A percentile compares a stretch with the other conserved stretches of the same genome.
phyloP scores from a whole-genome alignment of 2,329 filamentous ascomycete species.

The Pseudogymnoascus sp. region DNA sequence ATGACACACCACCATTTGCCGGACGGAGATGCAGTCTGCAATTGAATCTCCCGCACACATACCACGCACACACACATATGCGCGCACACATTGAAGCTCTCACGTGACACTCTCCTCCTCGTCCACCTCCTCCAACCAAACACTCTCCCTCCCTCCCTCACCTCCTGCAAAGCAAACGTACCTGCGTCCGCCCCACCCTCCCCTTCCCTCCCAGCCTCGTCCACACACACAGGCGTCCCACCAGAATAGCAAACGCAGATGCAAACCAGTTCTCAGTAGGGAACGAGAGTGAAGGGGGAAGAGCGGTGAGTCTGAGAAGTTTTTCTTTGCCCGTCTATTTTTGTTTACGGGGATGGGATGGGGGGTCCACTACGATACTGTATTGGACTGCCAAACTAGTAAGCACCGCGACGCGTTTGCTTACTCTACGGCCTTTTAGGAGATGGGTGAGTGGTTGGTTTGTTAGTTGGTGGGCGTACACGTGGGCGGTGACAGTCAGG shows the following conservation, averaged over 20 bases:
- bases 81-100: neutral
- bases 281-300: no score
- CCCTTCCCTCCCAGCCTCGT: neutral
- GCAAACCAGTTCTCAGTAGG: no score
- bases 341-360: neutral
- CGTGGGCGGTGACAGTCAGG: neutral
- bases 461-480: neutral
- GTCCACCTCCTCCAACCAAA: neutral
- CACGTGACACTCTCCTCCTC: neutral
- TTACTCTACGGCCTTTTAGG: neutral
- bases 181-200: neutral
- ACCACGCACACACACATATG: no score
- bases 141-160: neutral
- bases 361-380: neutral
- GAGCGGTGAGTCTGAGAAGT: neutral
- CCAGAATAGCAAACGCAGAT: neutral
- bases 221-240: neutral
- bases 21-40: neutral
- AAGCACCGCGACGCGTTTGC: neutral
- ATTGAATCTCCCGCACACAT: neutral
- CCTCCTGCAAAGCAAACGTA: neutral
- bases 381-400: no score
- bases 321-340: no score
- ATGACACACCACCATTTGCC: neutral
- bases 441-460: neutral